Percentiles rank a stretch among this genome's conserved stretches.
Evolutionary conservation across 2,329 filamentous ascomycete genomes (phyloP).

Genomic region (Ophiostoma ips): DNA sequence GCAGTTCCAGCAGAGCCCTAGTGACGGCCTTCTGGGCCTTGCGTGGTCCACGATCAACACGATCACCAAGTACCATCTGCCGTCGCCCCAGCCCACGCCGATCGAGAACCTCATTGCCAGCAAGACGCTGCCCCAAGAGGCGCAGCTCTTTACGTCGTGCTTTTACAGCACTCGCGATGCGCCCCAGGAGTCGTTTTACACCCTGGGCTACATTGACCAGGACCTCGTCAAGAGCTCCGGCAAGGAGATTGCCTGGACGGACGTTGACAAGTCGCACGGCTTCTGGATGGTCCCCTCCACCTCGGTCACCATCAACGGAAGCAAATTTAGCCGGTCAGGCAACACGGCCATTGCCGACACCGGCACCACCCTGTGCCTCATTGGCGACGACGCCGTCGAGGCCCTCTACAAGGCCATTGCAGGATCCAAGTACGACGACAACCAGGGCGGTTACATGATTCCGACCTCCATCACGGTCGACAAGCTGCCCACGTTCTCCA

Average conservation of each 20-base stretch:
- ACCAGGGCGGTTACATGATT: conserved; percentile 50
- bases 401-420: conserved; percentile 51
- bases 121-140: conserved; percentile 29
- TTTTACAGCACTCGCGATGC: conserved; percentile 43
- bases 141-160: conserved; percentile 50
- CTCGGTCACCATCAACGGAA: conserved; percentile 42
- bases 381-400: conserved; percentile 46
- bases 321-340: conserved; percentile 31
- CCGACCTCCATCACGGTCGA: conserved; percentile 37
- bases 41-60: conserved; percentile 53
- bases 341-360: conserved; percentile 61
- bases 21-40: conserved; percentile 54
- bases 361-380: conserved; percentile 52
- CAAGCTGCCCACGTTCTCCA: conserved; percentile 44
- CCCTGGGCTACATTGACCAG: conserved; percentile 58
- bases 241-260: conserved; percentile 42
- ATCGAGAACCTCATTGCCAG: conserved; percentile 55
- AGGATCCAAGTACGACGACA: conserved; percentile 40
- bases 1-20: conserved; percentile 40
- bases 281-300: conserved; percentile 55
- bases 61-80: conserved; percentile 23
- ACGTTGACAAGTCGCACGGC: conserved; percentile 46
- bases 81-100: conserved; percentile 39
- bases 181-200: conserved; percentile 46
- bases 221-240: conserved; percentile 40